Percentiles rank a stretch among this genome's conserved stretches.
phyloP scores from a whole-genome alignment of 2,329 filamentous ascomycete species.

The Aspergillus pseudoterreus region DNA sequence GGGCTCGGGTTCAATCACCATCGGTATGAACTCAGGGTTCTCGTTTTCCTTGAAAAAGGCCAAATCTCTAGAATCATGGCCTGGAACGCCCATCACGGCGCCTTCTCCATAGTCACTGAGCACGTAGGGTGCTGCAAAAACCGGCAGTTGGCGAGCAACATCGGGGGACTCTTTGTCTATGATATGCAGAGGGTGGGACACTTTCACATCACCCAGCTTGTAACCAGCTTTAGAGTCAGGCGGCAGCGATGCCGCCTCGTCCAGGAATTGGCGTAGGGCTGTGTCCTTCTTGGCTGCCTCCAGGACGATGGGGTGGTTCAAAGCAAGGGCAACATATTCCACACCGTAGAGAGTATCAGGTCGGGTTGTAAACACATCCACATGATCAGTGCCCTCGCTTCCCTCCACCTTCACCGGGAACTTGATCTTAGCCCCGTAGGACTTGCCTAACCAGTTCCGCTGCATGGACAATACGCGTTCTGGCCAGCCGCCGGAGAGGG shows the following conservation, averaged over 20 bases:
- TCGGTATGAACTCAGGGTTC: conserved; percentile 55
- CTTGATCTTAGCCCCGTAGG: conserved; percentile 66
- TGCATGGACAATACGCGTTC: conserved; percentile 80
- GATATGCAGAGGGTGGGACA: conserved; percentile 61
- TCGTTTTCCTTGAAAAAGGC: conserved; percentile 75
- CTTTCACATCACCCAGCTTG: conserved; percentile 58
- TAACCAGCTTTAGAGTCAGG: conserved; percentile 62
- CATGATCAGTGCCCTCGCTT: conserved; percentile 29
- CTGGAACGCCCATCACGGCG: conserved; percentile 88
- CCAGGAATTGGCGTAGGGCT: conserved; percentile 65
- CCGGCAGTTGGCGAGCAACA: conserved; percentile 53
- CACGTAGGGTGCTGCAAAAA: conserved; percentile 83
- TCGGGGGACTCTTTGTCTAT: conserved; percentile 49
- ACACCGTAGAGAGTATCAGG: conserved; percentile 85
- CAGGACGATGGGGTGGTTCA: conserved; percentile 66
- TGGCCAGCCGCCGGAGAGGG: conserved; percentile 69
- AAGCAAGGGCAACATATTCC: conserved; percentile 76
- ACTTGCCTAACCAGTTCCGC: conserved; percentile 82
- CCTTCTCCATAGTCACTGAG: conserved; percentile 81
- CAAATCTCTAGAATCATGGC: conserved; percentile 74
- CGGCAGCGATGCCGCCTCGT: conserved; percentile 52
- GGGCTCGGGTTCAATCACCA: conserved; percentile 54
- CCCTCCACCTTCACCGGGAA: conserved; percentile 57
- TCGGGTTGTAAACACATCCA: conserved; percentile 79
- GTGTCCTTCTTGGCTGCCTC: conserved; percentile 57